Evolutionary conservation across 163 green algal species (phyloP), one percentile per base, ranked within the genome.

Genomic region (Chlorella variabilis): DNA sequence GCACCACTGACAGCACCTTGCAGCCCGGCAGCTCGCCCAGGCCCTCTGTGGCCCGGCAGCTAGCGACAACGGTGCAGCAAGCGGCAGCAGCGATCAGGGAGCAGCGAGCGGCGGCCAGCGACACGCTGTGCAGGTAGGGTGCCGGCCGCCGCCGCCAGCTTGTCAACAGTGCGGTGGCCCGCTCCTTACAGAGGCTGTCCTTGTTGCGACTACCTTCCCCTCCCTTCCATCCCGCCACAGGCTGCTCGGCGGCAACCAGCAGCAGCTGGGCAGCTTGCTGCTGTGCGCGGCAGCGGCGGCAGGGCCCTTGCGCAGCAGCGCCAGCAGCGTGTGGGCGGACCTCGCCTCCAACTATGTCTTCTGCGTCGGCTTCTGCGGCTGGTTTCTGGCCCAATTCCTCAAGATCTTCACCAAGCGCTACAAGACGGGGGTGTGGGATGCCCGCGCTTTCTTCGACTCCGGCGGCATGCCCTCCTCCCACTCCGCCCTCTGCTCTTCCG

Each of bases 391-490:
- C 1, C 95, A 98, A 85, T 90, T 93, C 33, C 74, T 90, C 27
- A 98, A 98, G 92, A 95, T 98, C 38, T 97, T 98, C 87, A 98
- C 95, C 0, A 91, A 94, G 80, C 88, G 91, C 13, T 91, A 89
- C 54, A 95, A 95, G 80, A 94, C 92, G 63, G 93, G 95, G 45
- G 84, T 94, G 9, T 98, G 91, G 90, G 90, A 94, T 63, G 11
- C 96, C 3, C 87, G 75, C 31, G 90, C 94, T 0, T 88, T 98
- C 31, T 78, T 97, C 0, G 90, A 95, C 68, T 95, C 92, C n/a
- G 95, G 95, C 31, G 95, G 95, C 83, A 98, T 98, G 94, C 95
- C 95, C 20, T 98, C 95, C 21, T 98, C 93, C 31, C 95, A 98
- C 87, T 98, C 95, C 3, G 89, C 94, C 0, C 90, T 98, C 21